These are phyloP conservation scores for Thermochaetoides dissita DNA, from an alignment of 2,329 filamentous ascomycete genomes.

Conservation along the genomic window DNA sequence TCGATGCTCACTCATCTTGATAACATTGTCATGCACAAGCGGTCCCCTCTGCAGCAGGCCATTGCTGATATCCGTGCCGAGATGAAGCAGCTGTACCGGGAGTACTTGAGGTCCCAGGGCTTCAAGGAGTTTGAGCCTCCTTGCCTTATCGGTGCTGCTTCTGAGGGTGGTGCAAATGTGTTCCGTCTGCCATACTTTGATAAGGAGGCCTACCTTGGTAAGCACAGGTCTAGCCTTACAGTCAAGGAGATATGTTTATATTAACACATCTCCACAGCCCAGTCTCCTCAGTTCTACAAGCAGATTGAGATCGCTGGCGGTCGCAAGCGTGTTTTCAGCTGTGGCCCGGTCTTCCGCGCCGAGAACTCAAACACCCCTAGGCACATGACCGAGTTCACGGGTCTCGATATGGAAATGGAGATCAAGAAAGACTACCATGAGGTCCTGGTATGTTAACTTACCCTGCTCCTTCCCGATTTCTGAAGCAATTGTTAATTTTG, in stretches of 20 bases:
- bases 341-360: conserved; percentile 72
- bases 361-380: conserved; percentile 74
- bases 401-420: conserved; percentile 82
- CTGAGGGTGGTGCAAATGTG: conserved; percentile 85
- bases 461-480: not conserved
- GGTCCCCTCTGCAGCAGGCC: conserved; percentile 80
- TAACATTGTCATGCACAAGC: conserved; percentile 86
- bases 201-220: conserved; percentile 64
- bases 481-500: not conserved
- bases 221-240: conserved; percentile 26
- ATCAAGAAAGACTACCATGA: conserved; percentile 68
- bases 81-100: conserved; percentile 26
- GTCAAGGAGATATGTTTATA: not conserved
- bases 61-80: conserved; percentile 42
- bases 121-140: conserved; percentile 83
- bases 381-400: conserved; percentile 75
- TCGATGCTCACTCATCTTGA: conserved; percentile 74
- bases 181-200: conserved; percentile 87
- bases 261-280: conserved; percentile 4
- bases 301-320: conserved; percentile 73
- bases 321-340: conserved; percentile 62
- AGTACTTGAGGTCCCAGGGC: conserved; percentile 57
- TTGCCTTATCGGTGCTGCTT: conserved; percentile 76
- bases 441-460: conserved; percentile 33
- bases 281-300: conserved; percentile 69